A percentile compares a stretch with the other conserved stretches of the same genome.
Conservation (phyloP, 306 rosid genomes). For the Gastrolobium bilobum region DNA sequence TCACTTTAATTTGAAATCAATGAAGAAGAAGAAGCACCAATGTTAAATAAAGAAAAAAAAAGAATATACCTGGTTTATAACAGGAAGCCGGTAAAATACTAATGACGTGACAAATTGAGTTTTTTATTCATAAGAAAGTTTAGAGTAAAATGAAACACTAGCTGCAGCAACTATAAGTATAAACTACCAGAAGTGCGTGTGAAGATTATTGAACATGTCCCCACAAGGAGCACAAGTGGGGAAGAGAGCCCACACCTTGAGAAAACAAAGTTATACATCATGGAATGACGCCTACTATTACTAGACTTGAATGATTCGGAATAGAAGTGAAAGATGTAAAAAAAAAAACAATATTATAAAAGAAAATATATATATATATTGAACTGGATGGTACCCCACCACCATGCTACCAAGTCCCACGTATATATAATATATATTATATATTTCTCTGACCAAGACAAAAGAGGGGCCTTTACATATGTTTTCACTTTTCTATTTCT, state of each 20-base stretch:
- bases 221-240: conserved; percentile 37
- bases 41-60: neutral
- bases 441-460: conserved; percentile 53
- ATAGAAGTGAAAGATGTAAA: conserved; percentile 18
- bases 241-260: conserved; percentile 47
- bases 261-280: conserved; percentile 39
- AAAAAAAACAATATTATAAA: neutral
- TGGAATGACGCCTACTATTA: conserved; percentile 26
- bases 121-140: neutral
- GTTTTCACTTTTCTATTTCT: conserved; percentile 45
- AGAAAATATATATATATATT: neutral
- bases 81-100: neutral
- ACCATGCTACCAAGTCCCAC: conserved; percentile 47
- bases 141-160: conserved; percentile 34
- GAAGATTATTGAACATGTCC: conserved; percentile 17
- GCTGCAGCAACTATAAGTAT: conserved; percentile 14
- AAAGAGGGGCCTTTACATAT: conserved; percentile 50
- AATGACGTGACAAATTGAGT: neutral
- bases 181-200: conserved; percentile 6
- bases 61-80: neutral
- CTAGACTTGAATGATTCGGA: conserved; percentile 36
- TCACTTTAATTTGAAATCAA: conserved; percentile 16
- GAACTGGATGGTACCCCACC: conserved; percentile 56
- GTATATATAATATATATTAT: neutral
- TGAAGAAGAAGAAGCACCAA: neutral